Base-by-base conservation (phyloP, 345 rosid genomes). In the Arabis alpina region DNA sequence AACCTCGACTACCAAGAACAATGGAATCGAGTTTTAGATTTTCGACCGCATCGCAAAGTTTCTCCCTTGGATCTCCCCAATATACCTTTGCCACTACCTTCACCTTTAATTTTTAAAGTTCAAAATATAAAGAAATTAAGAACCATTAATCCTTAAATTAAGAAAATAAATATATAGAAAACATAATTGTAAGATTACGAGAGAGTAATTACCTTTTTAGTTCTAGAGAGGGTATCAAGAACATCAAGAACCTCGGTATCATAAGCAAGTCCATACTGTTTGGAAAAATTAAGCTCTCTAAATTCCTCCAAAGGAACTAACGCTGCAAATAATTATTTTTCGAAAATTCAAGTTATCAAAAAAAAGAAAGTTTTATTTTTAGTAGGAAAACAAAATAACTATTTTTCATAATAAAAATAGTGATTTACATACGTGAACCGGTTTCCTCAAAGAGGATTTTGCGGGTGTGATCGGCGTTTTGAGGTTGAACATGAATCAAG, bases 1-100 rank as follows among this genome's bases (percentile, higher is more conserved):
- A 93, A 48, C 98, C 97, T 65, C 98, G 82, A 85, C 92, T 93
- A 13, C 97, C 98, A 85, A 90, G 83, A 55, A 85, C 89, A 77
- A 93, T 40, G 45, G 82, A 86, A 62, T 86, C 87, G 10, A 93
- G 88, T 78, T 90, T 88, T 74, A 93, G 63, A 75, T 80, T 85
- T n/a, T 59, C 84, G 14, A 80, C 82, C 0, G 96, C 93, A 39
- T 76, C 86, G 8, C 93, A 83, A 2, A 93, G 82, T 67, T 85
- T 87, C 57, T 93, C 97, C 55, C 96, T 84, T 12, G 98, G 79
- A 77, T 90, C 97, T 30, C 93, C 98, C 90, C 97, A 92, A 72
- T 88, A 88, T 27, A 93, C 59, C 76, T 93, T 93, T 8, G 92
- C 77, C 37, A 88, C 84, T 32, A 90, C 85, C 45, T 72, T 83